Percentiles rank a stretch among this genome's conserved stretches.
Conservation (phyloP, 306 rosid genomes). For the Cercis canadensis region DNA sequence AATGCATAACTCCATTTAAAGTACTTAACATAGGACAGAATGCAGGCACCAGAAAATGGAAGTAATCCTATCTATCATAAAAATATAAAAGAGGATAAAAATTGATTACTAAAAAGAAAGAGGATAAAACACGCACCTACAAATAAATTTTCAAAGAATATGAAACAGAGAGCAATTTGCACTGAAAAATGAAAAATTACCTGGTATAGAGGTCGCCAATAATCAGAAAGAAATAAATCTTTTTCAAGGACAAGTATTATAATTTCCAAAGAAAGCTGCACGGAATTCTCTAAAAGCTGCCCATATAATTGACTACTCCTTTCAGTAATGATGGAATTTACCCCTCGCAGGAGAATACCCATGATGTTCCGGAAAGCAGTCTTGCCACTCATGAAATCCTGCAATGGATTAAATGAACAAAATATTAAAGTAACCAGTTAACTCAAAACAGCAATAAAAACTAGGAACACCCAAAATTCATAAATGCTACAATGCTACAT, state of each 20-base stretch:
- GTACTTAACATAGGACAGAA: background rate
- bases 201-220: constrained; percentile 95
- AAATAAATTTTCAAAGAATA: background rate
- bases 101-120: background rate
- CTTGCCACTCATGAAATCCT: constrained; percentile 99
- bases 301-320: constrained; percentile 82
- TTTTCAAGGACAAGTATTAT: constrained; percentile 80
- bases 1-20: background rate
- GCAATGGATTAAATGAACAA: constrained; percentile 34
- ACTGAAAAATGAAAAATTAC: constrained; percentile 44
- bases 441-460: constrained; percentile 16
- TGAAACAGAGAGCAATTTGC: background rate
- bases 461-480: background rate
- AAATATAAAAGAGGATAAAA: too few species aligned
- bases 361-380: constrained; percentile 86
- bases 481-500: constrained; percentile 7
- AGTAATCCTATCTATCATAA: background rate
- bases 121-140: constrained; percentile 14
- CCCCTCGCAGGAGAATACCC: constrained; percentile 91
- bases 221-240: constrained; percentile 88
- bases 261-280: constrained; percentile 88
- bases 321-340: constrained; percentile 70
- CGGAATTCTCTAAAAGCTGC: constrained; percentile 84
- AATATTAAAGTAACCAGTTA: background rate
- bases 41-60: background rate